Evolutionary conservation across 2,329 filamentous ascomycete species (phyloP), one percentile per base, ranked within the genome.

Genomic region (Aspergillus tanneri): DNA sequence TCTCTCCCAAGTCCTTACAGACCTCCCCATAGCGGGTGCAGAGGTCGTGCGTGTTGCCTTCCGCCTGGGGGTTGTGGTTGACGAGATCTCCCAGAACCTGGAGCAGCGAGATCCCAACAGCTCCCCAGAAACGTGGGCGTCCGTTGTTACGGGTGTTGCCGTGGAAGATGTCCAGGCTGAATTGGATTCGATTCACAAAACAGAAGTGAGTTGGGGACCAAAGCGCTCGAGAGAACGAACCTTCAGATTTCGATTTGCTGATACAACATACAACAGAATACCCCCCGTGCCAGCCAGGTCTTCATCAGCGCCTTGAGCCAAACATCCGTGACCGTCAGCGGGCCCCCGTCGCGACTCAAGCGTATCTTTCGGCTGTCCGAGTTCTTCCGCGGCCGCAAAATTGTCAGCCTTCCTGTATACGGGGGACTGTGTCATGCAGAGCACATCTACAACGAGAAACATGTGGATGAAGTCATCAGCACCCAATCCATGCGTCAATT

Each of bases 1-100:
- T 1, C 28, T 75, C 1, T 63, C 77, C 4, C 45, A 61, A 1
- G 63, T 59, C 1, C 16, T 76, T 9, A 53, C 65, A 0, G 73
- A 77, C 23, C 32, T 80, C 1, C 60, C 72, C 1, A 19, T 62
- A 4, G 57, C 61, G 6, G 77, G 72, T 12, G 72, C 70, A 0
- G 65, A 78, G 42, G 70, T 62, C 0, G 57, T 77, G 2, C 66
- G 74, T 0, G 25, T 71, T 2, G 74, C 78, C 2, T 78, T 80
- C 47, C 67, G 77, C 0, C 60, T 79, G 3, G 76, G 77, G 0
- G 54, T 78, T 4, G 55, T 68, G 2, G 74, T 79, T 0, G 54
- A 69, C n/a, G 60, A 64, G 2, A 60, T 77, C 1, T 77, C 76
- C 0, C 56, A 69, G 27, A 68, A 71, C 19, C 53, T 80, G 4